A percentile compares a stretch with the other conserved stretches of the same genome.
Conservation (phyloP, 331 rosid species). For the Acacia pycnantha region DNA sequence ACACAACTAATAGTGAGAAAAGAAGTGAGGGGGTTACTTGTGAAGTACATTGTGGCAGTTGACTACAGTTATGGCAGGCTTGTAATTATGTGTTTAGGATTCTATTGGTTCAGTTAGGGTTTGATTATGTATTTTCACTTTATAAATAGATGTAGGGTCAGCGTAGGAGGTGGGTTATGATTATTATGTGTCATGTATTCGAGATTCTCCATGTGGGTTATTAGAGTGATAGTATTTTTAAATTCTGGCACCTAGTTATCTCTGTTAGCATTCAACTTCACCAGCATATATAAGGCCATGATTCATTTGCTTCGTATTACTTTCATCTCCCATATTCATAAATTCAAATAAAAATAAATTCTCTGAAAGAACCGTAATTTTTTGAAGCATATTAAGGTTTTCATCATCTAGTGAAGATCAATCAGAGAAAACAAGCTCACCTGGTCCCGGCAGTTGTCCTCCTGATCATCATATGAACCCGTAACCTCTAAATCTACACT, state of each 20-base stretch:
- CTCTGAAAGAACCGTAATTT: background rate
- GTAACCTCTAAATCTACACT: constrained; percentile 37
- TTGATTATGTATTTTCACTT: background rate
- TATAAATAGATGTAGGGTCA: background rate
- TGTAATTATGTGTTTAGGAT: background rate
- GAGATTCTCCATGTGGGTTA: background rate
- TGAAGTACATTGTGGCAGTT: background rate
- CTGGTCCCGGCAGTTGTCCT: constrained; percentile 48
- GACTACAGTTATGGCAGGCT: background rate
- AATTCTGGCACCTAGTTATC: background rate
- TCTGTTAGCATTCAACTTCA: background rate
- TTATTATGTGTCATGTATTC: background rate
- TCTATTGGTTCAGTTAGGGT: background rate
- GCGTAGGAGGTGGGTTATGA: background rate
- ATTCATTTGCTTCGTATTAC: background rate
- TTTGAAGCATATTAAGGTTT: background rate
- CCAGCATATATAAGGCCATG: background rate
- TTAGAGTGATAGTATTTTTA: background rate
- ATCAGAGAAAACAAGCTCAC: constrained; percentile 31
- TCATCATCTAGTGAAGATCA: background rate
- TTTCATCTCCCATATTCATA: constrained; percentile 5
- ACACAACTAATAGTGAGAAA: background rate
- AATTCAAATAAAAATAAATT: background rate
- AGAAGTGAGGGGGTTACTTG: background rate
- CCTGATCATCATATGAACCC: constrained; percentile 43